These are phyloP conservation scores for Jaenimonas drosophilae DNA, from an alignment of 208 protist species.

Conservation along the genomic window DNA sequence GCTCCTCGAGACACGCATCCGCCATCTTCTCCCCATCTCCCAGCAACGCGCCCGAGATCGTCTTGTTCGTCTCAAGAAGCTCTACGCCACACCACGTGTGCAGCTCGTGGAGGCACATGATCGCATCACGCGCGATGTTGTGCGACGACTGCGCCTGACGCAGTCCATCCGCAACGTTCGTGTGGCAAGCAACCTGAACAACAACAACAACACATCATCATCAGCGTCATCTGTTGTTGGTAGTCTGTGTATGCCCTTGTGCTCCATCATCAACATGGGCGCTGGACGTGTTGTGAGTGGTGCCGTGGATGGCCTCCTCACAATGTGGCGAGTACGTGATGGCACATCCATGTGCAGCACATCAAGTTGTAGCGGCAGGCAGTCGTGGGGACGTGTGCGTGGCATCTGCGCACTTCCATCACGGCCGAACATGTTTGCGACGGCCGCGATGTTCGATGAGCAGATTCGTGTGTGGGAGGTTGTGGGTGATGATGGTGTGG, in stretches of 20 bases:
- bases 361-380: constrained; percentile 21
- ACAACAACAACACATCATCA: constrained; percentile 3
- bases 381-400: constrained; percentile 48
- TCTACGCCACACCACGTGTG: constrained; percentile 24
- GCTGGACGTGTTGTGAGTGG: constrained; percentile 36
- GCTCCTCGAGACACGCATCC: constrained; percentile 28
- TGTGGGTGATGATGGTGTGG: constrained; percentile 1
- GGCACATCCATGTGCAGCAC: constrained; percentile 27
- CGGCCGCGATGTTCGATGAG: constrained; percentile 61
- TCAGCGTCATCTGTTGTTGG: constrained; percentile 13
- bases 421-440: constrained; percentile 37
- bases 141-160: constrained; percentile 37
- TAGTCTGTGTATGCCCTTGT: constrained; percentile 66
- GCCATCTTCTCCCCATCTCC: constrained; percentile 38
- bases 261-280: constrained; percentile 22
- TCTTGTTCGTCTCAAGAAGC: constrained; percentile 37
- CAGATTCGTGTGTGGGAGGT: constrained; percentile 43
- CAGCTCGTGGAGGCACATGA: constrained; percentile 21
- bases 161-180: constrained; percentile 79
- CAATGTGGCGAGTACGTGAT: constrained; percentile 50
- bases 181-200: constrained; percentile 3
- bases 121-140: constrained; percentile 10
- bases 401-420: constrained; percentile 35
- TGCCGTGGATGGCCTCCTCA: constrained; percentile 67
- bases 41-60: constrained; percentile 32